Evolutionary conservation across 177 flowering plant species (phyloP), one percentile per base, ranked within the genome.

Genomic region (Vitis hybrid): DNA sequence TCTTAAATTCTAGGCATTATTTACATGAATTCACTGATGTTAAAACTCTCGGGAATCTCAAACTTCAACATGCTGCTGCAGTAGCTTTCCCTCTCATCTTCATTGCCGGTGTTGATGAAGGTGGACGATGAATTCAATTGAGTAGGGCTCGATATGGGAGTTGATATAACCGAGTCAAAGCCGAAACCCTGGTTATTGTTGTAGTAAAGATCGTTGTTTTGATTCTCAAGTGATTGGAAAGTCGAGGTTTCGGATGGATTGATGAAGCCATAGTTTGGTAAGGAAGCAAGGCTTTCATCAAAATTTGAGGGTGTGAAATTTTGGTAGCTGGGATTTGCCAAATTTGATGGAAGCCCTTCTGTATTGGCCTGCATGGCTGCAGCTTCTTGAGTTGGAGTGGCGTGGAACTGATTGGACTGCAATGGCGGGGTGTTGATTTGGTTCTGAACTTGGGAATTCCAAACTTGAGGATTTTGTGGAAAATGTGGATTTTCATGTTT

Each of bases 1-100:
- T 26, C 26, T 26, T 2, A 26, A 26, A 26, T 26, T 26, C 26
- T 26, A 26, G 26, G 26, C 34, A 49, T 17, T n/a, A 67, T 79
- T 81, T 72, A 83, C 85, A 86, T 64, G 65, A 82, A 85, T 3
- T 80, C 86, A 60, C 71, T 80, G 62, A 85, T 71, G 67, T 82
- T 84, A 60, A 83, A 78, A 73, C 81, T 69, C 75, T 82, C 87
- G 0, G 92, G 89, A 65, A 87, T 77, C 69, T 86, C 86, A 60
- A 87, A 88, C 78, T 79, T 83, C 49, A 86, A 65, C 74, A 84
- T 17, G 74, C 73, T 77, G 67, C 91, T 89, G 80, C 87, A 83
- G 50, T 78, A 78, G 74, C 86, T 86, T 19, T 86, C 93, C 50
- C 73, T 84, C 72, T 82, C 87, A 64, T 87, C 45, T 34, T 85